These are phyloP conservation scores for Salvia splendens DNA, from an alignment of 257 asterid genomes.

Conservation along the genomic window DNA sequence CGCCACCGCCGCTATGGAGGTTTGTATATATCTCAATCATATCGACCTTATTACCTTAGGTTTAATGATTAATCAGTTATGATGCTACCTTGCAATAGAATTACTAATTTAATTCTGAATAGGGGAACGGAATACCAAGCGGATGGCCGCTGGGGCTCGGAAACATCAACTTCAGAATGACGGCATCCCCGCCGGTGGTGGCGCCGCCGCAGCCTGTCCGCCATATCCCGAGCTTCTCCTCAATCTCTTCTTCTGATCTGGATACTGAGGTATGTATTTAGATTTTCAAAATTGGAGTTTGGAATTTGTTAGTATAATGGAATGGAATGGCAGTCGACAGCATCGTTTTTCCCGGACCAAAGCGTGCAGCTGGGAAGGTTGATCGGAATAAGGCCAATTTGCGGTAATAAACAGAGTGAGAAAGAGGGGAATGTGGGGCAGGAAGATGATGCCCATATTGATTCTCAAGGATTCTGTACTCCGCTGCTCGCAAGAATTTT, in stretches of 20 bases:
- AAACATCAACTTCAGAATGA: constrained; percentile 45
- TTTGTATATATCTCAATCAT: neutral
- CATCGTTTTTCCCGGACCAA: constrained; percentile 65
- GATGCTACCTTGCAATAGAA: too few species aligned
- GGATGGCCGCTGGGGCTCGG: constrained; percentile 81
- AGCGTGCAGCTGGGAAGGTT: constrained; percentile 66
- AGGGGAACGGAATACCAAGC: constrained; percentile 32
- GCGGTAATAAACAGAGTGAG: constrained; percentile 27
- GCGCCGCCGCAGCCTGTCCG: constrained; percentile 17
- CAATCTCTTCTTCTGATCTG: constrained; percentile 64
- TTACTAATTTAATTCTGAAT: too few species aligned
- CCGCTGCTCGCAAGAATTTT: constrained; percentile 42
- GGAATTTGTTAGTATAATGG: too few species aligned
- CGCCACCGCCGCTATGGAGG: constrained; percentile 34
- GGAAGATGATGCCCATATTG: constrained; percentile 13
- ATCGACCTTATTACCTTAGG: too few species aligned
- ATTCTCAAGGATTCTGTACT: constrained; percentile 44
- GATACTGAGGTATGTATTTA: constrained; percentile 62
- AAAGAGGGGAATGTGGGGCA: constrained; percentile 24
- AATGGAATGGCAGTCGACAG: constrained; percentile 52
- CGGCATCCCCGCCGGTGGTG: constrained; percentile 24
- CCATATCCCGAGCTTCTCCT: constrained; percentile 51
- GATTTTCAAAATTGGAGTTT: too few species aligned
- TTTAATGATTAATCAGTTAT: neutral
- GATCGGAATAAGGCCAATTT: constrained; percentile 50